Conservation (phyloP, 352 stramenopile species). For the Phytophthora colocasiae region DNA sequence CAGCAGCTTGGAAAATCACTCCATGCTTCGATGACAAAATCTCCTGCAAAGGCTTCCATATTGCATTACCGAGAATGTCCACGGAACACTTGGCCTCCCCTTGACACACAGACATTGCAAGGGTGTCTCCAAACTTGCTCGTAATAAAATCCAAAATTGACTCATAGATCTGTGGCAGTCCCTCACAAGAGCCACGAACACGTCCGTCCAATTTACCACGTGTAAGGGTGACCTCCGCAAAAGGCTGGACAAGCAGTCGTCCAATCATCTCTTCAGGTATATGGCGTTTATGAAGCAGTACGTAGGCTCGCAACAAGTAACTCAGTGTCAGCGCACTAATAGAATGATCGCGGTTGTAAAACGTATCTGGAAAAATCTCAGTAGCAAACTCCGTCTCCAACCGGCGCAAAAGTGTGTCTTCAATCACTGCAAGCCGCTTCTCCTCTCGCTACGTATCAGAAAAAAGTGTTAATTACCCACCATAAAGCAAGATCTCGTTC, state of each 20-base stretch:
- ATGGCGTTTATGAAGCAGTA: slow-evolving; percentile 74
- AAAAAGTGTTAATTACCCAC: background rate
- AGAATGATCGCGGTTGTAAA: slow-evolving; percentile 83
- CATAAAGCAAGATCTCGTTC: background rate
- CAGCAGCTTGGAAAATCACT: slow-evolving; percentile 85
- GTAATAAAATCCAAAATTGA: slow-evolving; percentile 75
- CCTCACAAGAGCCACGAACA: slow-evolving; percentile 79
- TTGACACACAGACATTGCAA: slow-evolving; percentile 73
- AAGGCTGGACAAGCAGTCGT: slow-evolving; percentile 76
- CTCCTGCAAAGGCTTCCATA: slow-evolving; percentile 83
- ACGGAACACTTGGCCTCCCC: slow-evolving; percentile 71
- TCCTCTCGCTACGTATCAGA: slow-evolving; percentile 57
- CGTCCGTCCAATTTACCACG: slow-evolving; percentile 78
- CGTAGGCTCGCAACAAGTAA: slow-evolving; percentile 79
- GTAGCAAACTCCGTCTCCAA: slow-evolving; percentile 88
- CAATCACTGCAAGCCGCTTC: slow-evolving; percentile 70
- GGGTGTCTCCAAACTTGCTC: slow-evolving; percentile 69
- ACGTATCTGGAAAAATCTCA: slow-evolving; percentile 88
- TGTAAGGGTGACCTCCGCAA: slow-evolving; percentile 81
- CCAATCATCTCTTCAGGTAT: slow-evolving; percentile 88
- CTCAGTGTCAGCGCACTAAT: slow-evolving; percentile 72
- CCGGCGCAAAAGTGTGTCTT: slow-evolving; percentile 75
- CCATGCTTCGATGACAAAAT: slow-evolving; percentile 73
- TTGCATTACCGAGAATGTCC: slow-evolving; percentile 81
- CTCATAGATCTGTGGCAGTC: slow-evolving; percentile 76